Percentiles rank a stretch among this genome's conserved stretches.
These are phyloP conservation scores for Benincasa hispida DNA, from an alignment of 306 rosid species.

Conservation along the genomic window DNA sequence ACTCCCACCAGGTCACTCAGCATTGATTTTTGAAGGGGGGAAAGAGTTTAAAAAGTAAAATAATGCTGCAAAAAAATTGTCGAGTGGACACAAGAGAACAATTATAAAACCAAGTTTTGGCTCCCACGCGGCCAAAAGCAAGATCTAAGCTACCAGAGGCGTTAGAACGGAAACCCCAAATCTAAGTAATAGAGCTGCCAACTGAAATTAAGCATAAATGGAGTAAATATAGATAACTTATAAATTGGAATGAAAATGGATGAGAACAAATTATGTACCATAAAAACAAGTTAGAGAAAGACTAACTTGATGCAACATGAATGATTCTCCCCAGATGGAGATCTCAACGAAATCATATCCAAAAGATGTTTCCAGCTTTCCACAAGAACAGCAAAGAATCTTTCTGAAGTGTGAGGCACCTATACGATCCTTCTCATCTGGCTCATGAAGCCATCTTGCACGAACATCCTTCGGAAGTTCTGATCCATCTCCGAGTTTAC, in stretches of 20 bases:
- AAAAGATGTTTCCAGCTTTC: constrained; percentile 49
- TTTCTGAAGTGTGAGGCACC: constrained; percentile 77
- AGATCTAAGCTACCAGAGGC: background rate
- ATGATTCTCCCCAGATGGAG: constrained; percentile 83
- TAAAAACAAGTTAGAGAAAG: background rate
- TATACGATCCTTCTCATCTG: constrained; percentile 62
- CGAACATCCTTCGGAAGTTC: constrained; percentile 25
- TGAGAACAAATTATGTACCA: background rate
- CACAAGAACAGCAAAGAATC: constrained; percentile 51
- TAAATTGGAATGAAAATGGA: background rate
- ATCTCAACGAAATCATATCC: constrained; percentile 47
- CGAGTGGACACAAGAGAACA: background rate
- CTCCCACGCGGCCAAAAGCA: background rate
- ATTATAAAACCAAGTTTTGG: background rate
- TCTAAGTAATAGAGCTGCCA: background rate
- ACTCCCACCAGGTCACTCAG: background rate
- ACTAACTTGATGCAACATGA: constrained; percentile 92
- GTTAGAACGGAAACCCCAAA: background rate
- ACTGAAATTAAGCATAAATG: background rate
- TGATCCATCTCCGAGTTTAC: constrained; percentile 20
- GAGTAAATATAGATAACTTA: background rate
- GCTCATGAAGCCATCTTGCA: constrained; percentile 81
- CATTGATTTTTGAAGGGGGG: background rate
- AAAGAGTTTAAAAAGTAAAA: background rate
- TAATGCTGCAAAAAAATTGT: background rate